A percentile compares a stretch with the other conserved stretches of the same genome.
phyloP scores from a whole-genome alignment of 2,329 filamentous ascomycete genomes.

The Colletotrichum gloeosporioides region DNA sequence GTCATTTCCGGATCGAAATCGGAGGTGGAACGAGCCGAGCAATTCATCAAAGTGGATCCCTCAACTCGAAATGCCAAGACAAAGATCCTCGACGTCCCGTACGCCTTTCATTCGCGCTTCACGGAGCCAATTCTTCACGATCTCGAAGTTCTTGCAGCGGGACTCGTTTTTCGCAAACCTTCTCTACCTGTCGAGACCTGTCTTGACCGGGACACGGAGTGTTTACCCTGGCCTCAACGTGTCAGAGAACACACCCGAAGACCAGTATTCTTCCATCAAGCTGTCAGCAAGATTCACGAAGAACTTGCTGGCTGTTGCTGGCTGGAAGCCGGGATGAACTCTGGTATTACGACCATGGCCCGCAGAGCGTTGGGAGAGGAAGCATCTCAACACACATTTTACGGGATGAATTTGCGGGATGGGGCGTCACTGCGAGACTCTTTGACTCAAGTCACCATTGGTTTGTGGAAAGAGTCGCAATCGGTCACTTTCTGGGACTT shows the following conservation, averaged over 20 bases:
- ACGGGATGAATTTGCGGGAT: neutral
- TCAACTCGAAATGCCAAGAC: neutral
- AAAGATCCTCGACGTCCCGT: conserved; percentile 48
- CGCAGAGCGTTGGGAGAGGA: conserved; percentile 24
- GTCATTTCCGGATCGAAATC: conserved; percentile 42
- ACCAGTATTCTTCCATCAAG: conserved; percentile 50
- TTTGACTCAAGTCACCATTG: neutral
- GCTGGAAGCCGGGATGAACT: conserved; percentile 48
- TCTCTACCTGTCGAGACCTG: neutral
- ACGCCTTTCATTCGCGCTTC: conserved; percentile 52
- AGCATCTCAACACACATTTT: neutral
- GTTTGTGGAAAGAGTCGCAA: neutral
- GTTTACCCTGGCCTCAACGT: neutral
- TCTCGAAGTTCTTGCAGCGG: conserved; percentile 29
- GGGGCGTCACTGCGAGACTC: neutral
- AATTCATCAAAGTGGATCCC: neutral
- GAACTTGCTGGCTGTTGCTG: conserved; percentile 32
- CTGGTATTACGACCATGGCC: conserved; percentile 39
- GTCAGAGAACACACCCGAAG: conserved; percentile 43
- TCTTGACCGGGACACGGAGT: neutral
- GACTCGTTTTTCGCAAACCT: neutral
- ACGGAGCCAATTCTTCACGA: conserved; percentile 37
- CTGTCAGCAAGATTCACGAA: conserved; percentile 40
- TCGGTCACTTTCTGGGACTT: neutral
- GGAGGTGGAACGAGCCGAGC: conserved; percentile 31